These are phyloP conservation scores for Sugiyamaella qingdaonensis DNA, from an alignment of 805 yeast genomes.

Conservation along the genomic window DNA sequence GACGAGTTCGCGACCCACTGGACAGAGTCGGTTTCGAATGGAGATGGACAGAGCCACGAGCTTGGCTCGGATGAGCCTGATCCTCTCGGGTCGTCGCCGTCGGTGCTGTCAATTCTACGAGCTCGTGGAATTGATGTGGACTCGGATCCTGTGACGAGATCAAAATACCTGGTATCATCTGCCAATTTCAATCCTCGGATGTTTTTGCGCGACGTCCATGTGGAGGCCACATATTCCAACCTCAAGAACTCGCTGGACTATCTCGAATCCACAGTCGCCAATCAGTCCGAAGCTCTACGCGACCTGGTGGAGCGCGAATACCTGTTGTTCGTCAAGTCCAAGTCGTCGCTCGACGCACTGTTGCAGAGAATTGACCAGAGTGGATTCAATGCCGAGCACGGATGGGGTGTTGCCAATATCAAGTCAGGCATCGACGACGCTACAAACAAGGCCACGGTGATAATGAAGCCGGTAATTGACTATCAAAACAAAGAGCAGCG, in stretches of 20 bases:
- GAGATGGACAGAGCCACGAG: neutral
- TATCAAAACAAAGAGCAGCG: conserved; percentile 46
- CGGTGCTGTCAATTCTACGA: conserved; percentile 41
- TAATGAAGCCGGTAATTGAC: conserved; percentile 57
- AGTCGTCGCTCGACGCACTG: conserved; percentile 59
- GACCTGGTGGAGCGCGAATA: conserved; percentile 55
- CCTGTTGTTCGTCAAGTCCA: conserved; percentile 59
- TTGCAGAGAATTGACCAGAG: conserved; percentile 48
- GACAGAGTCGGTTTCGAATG: conserved; percentile 15
- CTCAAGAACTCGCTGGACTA: conserved; percentile 45
- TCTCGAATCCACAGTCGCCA: conserved; percentile 47
- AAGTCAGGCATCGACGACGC: conserved; percentile 42
- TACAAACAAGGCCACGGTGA: conserved; percentile 47
- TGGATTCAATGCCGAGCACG: conserved; percentile 31
- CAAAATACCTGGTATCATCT: conserved; percentile 50
- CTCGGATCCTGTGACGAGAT: conserved; percentile 32
- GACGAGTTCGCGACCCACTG: conserved; percentile 22
- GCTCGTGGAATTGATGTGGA: conserved; percentile 40
- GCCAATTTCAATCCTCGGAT: conserved; percentile 55
- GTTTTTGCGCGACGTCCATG: conserved; percentile 54
- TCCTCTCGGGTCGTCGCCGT: conserved; percentile 52
- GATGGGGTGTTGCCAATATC: conserved; percentile 35
- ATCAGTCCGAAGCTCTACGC: conserved; percentile 48
- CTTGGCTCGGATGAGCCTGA: conserved; percentile 40
- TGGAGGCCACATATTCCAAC: conserved; percentile 49